A percentile compares a stretch with the other conserved stretches of the same genome.
phyloP scores from a whole-genome alignment of 345 rosid species.

The Eucalyptus caleyi region DNA sequence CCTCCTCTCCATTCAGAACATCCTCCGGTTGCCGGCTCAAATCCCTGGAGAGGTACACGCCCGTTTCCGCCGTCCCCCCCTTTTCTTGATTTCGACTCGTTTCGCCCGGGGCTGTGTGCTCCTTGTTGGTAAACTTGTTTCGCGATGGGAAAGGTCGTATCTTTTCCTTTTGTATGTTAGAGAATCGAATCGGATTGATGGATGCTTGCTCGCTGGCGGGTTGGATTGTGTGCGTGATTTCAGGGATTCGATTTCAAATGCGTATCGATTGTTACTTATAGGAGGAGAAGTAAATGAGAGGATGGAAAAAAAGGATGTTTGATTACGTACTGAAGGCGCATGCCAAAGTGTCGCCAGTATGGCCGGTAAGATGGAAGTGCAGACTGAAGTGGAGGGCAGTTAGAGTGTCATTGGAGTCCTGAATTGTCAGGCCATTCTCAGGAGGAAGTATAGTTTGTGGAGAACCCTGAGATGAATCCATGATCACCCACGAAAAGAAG shows the following conservation, averaged over 20 bases:
- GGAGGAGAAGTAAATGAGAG: neutral
- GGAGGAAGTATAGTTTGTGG: neutral
- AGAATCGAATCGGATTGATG: neutral
- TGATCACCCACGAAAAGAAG: neutral
- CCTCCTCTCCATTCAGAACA: constrained; percentile 70
- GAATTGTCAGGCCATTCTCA: neutral
- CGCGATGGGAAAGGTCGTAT: neutral
- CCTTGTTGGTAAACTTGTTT: neutral
- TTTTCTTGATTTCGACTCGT: neutral
- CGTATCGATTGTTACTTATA: neutral
- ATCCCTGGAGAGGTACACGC: neutral
- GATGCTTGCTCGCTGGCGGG: neutral
- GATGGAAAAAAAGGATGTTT: neutral
- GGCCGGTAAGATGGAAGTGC: neutral
- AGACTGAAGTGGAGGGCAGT: neutral
- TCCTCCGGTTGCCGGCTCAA: constrained; percentile 50
- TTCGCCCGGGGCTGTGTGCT: neutral
- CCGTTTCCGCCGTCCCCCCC: neutral
- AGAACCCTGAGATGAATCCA: neutral
- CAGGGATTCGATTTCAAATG: neutral
- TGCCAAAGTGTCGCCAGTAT: neutral
- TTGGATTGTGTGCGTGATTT: neutral
- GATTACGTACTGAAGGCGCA: neutral
- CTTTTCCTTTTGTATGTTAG: neutral
- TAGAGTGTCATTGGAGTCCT: neutral